Evolutionary conservation across 495 filamentous ascomycete genomes (phyloP).

Genomic region (Penicillium canariense): DNA sequence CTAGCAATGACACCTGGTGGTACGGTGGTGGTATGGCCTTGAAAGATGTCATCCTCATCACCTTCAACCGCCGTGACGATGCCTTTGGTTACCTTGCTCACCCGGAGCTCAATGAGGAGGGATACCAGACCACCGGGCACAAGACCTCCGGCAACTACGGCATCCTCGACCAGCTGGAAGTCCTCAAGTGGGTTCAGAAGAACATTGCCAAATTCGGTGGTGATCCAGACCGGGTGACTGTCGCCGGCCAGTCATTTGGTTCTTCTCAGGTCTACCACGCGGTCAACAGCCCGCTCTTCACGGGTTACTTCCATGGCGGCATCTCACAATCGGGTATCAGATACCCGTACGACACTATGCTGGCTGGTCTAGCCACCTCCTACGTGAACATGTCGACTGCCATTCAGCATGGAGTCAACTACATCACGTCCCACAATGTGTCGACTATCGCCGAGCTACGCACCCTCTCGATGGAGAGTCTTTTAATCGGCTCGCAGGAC

Average conservation of each 20-base stretch:
- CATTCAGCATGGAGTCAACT: slow-evolving; percentile 21
- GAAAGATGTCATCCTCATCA: slow-evolving; percentile 58
- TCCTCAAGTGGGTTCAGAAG: slow-evolving; percentile 53
- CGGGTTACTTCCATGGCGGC: slow-evolving; percentile 27
- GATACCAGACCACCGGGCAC: slow-evolving; percentile 25
- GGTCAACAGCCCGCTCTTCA: slow-evolving; percentile 30
- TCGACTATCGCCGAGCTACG: slow-evolving; percentile 27
- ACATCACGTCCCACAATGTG: slow-evolving; percentile 26
- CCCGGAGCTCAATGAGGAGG: slow-evolving; percentile 46
- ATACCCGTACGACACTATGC: slow-evolving; percentile 29
- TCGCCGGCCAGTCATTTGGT: slow-evolving; percentile 42
- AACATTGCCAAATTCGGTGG: slow-evolving; percentile 60
- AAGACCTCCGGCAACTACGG: slow-evolving; percentile 47
- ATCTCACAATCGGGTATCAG: slow-evolving; percentile 31
- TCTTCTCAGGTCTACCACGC: slow-evolving; percentile 44
- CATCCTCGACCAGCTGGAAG: slow-evolving; percentile 22
- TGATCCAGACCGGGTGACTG: slow-evolving; percentile 49
- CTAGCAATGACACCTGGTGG: slow-evolving; percentile 21
- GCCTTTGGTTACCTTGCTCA: slow-evolving; percentile 66
- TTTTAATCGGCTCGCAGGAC: slow-evolving; percentile 22
- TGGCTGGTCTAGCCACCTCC: slow-evolving; percentile 26
- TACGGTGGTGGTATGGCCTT: slow-evolving; percentile 31
- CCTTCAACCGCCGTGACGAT: slow-evolving; percentile 70
- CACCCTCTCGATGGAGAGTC: slow-evolving; percentile 23
- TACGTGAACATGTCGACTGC: slow-evolving; percentile 29